phyloP scores from a whole-genome alignment of 2,329 filamentous ascomycete genomes.

The Penicillium sp. region DNA sequence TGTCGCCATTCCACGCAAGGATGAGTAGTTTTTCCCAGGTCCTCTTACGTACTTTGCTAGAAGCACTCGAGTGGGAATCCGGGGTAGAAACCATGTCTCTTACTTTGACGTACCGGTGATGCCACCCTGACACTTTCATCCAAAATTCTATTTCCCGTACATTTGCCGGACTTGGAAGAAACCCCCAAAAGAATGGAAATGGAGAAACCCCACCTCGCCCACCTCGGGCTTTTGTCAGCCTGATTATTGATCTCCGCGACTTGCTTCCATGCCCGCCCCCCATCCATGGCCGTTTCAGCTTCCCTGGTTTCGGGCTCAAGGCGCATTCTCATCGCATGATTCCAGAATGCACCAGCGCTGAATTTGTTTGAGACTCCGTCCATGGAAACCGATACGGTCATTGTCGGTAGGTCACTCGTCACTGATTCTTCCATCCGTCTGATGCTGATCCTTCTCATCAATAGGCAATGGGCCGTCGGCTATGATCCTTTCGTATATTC shows the following conservation, averaged over 20 bases:
- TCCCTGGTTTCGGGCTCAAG: slow-evolving; percentile 8
- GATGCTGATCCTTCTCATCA: neutral
- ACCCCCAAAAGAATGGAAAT: neutral
- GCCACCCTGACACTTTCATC: neutral
- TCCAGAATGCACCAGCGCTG: slow-evolving; percentile 33
- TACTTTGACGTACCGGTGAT: neutral
- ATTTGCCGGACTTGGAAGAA: neutral
- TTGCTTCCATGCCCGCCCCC: neutral
- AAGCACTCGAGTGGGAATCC: neutral
- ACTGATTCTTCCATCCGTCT: neutral
- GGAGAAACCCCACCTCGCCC: slow-evolving; percentile 7
- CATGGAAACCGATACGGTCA: slow-evolving; percentile 43
- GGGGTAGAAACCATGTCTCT: neutral
- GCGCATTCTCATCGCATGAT: slow-evolving; percentile 23
- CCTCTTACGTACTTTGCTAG: too few relatives aligned
- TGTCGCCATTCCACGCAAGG: neutral
- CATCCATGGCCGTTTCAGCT: slow-evolving; percentile 20
- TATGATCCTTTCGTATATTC: slow-evolving; percentile 61
- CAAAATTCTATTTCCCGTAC: neutral
- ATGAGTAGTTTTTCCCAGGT: neutral
- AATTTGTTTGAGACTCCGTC: slow-evolving; percentile 25
- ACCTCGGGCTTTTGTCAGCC: slow-evolving; percentile 30
- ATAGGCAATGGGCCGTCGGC: slow-evolving; percentile 62
- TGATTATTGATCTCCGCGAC: slow-evolving; percentile 22
- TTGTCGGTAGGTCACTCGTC: slow-evolving; percentile 40